A percentile compares a stretch with the other conserved stretches of the same genome.
phyloP scores from a whole-genome alignment of 495 filamentous ascomycete genomes.

The Penicillium turbatum region DNA sequence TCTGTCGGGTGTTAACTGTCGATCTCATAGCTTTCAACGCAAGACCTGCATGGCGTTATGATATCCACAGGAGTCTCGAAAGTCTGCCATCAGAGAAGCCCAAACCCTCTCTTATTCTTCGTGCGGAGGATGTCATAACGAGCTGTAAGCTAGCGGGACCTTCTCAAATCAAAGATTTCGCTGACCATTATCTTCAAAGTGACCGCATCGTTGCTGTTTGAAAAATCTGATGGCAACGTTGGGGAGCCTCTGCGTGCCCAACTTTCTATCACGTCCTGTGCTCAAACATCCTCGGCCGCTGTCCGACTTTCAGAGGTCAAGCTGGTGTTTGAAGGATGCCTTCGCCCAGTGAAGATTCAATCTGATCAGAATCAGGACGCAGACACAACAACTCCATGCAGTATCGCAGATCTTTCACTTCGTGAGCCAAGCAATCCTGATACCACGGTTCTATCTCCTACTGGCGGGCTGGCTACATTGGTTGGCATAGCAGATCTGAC shows the following conservation, averaged over 20 bases:
- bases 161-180: neutral
- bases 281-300: slow-evolving; percentile 57
- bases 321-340: slow-evolving; percentile 63
- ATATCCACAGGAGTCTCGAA: slow-evolving; percentile 67
- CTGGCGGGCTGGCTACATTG: slow-evolving; percentile 36
- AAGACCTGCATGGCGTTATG: slow-evolving; percentile 61
- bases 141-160: slow-evolving; percentile 47
- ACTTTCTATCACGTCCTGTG: slow-evolving; percentile 64
- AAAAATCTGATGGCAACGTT: slow-evolving; percentile 70
- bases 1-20: slow-evolving; percentile 6
- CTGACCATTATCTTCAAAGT: slow-evolving; percentile 39
- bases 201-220: slow-evolving; percentile 68
- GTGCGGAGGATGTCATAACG: slow-evolving; percentile 63
- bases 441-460: slow-evolving; percentile 39
- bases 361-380: slow-evolving; percentile 30
- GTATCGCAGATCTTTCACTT: slow-evolving; percentile 31
- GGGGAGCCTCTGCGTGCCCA: slow-evolving; percentile 74
- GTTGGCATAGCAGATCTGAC: slow-evolving; percentile 61
- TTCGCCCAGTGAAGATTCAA: slow-evolving; percentile 53
- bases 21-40: slow-evolving; percentile 53
- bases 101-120: slow-evolving; percentile 62
- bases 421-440: slow-evolving; percentile 34
- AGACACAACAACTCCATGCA: slow-evolving; percentile 20
- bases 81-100: slow-evolving; percentile 44
- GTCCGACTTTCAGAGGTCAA: slow-evolving; percentile 61